Conservation (phyloP, 2,329 filamentous ascomycete species). For the Ilyonectria mors-panacis region DNA sequence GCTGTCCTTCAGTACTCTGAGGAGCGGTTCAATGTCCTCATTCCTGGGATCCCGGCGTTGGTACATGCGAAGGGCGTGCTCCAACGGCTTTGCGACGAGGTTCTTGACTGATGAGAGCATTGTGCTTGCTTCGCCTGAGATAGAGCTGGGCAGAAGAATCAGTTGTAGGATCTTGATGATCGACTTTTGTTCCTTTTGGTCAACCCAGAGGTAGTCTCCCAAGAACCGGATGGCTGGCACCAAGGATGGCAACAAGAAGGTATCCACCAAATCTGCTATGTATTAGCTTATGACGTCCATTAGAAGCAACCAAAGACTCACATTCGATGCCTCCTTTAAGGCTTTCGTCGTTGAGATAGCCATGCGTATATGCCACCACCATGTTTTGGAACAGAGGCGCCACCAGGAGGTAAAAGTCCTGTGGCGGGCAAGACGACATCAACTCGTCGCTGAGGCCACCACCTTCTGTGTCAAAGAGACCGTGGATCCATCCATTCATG, state of each 20-base stretch:
- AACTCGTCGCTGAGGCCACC: conserved; percentile 83
- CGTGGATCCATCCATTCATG: conserved; percentile 81
- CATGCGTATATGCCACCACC: conserved; percentile 77
- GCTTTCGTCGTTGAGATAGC: conserved; percentile 76
- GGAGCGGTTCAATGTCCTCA: conserved; percentile 78
- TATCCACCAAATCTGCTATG: conserved; percentile 78
- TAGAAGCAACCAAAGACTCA: conserved; percentile 55
- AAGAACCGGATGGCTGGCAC: conserved; percentile 82
- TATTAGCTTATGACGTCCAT: conserved; percentile 32
- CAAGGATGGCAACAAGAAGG: conserved; percentile 84
- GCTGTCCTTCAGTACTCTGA: conserved; percentile 74
- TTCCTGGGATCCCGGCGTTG: conserved; percentile 77
- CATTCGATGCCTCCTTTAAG: conserved; percentile 84
- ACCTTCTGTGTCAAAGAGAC: conserved; percentile 81
- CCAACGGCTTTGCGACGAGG: conserved; percentile 78
- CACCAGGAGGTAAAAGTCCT: conserved; percentile 85
- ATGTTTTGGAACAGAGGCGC: conserved; percentile 84
- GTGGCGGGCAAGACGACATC: conserved; percentile 85
- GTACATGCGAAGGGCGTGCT: conserved; percentile 76
- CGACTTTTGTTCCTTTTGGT: conserved; percentile 76
- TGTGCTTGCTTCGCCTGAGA: conserved; percentile 78
- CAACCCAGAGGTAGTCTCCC: conserved; percentile 77
- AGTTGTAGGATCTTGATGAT: conserved; percentile 81
- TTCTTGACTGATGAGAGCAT: conserved; percentile 82
- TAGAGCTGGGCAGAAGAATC: conserved; percentile 78